phyloP scores from a whole-genome alignment of 371 early-diverging fungal species.

The Dipsacomyces acuminosporus region DNA sequence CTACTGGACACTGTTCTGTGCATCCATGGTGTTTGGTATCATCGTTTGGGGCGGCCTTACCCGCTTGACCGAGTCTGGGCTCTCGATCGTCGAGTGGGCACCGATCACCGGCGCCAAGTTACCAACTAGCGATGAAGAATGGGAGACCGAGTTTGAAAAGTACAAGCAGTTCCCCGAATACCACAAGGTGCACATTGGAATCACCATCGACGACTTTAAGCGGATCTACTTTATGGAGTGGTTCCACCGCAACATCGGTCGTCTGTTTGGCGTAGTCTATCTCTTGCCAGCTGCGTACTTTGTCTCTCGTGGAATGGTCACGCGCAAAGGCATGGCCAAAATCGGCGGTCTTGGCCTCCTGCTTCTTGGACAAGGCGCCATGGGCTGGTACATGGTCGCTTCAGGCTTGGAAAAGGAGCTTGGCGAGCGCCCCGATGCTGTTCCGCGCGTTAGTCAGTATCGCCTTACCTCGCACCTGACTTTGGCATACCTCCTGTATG shows the following conservation, averaged over 20 bases:
- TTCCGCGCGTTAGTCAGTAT: constrained; percentile 92
- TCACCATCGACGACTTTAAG: constrained; percentile 90
- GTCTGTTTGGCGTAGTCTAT: constrained; percentile 86
- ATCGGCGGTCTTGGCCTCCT: constrained; percentile 69
- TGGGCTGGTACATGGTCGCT: constrained; percentile 99
- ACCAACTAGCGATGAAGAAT: constrained; percentile 80
- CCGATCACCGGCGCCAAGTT: constrained; percentile 89
- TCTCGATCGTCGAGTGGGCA: constrained; percentile 97
- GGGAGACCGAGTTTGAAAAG: constrained; percentile 92
- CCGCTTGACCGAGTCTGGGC: constrained; percentile 91
- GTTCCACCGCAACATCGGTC: constrained; percentile 91
- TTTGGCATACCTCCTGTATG: constrained; percentile 84
- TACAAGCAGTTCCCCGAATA: constrained; percentile 97
- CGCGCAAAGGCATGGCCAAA: constrained; percentile 60
- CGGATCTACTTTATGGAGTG: constrained; percentile 96
- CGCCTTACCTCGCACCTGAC: constrained; percentile 90
- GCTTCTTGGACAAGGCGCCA: constrained; percentile 85
- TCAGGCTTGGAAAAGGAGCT: constrained; percentile 81
- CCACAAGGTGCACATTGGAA: constrained; percentile 84
- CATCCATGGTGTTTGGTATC: constrained; percentile 86
- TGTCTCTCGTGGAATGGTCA: constrained; percentile 71
- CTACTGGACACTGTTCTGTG: constrained; percentile 86
- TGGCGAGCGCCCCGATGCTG: constrained; percentile 70
- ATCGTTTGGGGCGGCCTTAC: constrained; percentile 95
- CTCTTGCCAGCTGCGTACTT: constrained; percentile 85